Conservation (phyloP, 495 filamentous ascomycete genomes). For the Niebla homalea region DNA sequence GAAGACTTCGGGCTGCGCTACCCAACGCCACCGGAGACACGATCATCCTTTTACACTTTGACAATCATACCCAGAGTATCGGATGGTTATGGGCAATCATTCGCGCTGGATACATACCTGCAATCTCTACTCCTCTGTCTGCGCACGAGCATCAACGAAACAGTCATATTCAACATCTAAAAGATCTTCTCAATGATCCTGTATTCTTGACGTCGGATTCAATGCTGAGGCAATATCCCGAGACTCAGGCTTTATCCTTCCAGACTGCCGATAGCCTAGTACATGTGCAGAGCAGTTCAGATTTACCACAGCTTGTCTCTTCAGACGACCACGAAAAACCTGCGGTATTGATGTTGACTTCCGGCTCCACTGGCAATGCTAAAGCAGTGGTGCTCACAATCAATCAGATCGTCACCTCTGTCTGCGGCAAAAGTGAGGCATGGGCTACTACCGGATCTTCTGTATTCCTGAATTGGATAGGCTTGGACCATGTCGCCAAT, state of each 20-base stretch:
- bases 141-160: conserved; percentile 20
- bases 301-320: neutral
- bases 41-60: conserved; percentile 25
- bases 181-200: conserved; percentile 2
- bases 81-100: conserved; percentile 35
- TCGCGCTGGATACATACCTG: conserved; percentile 27
- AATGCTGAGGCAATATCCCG: neutral
- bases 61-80: conserved; percentile 25
- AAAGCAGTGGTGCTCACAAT: conserved; percentile 39
- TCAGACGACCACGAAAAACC: neutral
- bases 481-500: conserved; percentile 40
- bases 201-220: neutral
- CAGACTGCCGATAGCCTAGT: neutral
- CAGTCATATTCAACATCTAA: conserved; percentile 23
- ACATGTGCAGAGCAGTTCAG: neutral
- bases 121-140: conserved; percentile 25
- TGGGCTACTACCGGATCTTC: conserved; percentile 1
- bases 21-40: too few relatives aligned
- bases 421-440: conserved; percentile 27
- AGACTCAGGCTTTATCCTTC: neutral
- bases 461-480: conserved; percentile 38
- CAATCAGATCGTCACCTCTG: conserved; percentile 31
- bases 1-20: too few relatives aligned
- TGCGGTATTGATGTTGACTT: conserved; percentile 39
- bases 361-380: conserved; percentile 39